These are phyloP conservation scores for Claviceps africana DNA, from an alignment of 2,329 filamentous ascomycete genomes.

Conservation along the genomic window DNA sequence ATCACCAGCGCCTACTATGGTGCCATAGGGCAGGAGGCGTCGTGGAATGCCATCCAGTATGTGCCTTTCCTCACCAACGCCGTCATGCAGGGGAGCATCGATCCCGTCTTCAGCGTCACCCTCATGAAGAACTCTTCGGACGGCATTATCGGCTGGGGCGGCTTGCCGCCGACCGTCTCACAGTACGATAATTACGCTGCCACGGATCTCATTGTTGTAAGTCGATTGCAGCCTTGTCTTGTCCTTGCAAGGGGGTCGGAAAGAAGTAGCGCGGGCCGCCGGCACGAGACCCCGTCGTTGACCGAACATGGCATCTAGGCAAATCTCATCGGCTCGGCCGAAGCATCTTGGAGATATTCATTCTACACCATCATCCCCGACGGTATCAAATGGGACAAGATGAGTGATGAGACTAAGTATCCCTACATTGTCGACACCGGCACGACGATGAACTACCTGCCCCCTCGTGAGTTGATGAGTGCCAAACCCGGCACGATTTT, in stretches of 20 bases:
- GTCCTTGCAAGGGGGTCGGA: background rate
- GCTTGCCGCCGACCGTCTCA: constrained; percentile 26
- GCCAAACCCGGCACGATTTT: too few species aligned
- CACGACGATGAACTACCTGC: constrained; percentile 36
- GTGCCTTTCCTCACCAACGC: constrained; percentile 35
- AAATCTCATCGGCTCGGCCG: constrained; percentile 24
- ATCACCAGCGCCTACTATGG: constrained; percentile 35
- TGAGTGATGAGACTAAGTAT: constrained; percentile 27
- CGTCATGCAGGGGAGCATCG: constrained; percentile 29
- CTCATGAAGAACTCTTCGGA: constrained; percentile 31
- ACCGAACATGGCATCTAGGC: constrained; percentile 20
- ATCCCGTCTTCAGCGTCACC: constrained; percentile 34
- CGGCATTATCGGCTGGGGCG: constrained; percentile 33
- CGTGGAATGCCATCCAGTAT: constrained; percentile 28
- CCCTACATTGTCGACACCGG: constrained; percentile 39
- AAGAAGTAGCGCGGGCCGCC: too few species aligned
- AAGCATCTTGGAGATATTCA: constrained; percentile 30
- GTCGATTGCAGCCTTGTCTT: constrained; percentile 8
- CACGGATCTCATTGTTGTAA: constrained; percentile 32
- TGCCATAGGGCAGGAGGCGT: constrained; percentile 21
- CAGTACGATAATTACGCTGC: constrained; percentile 16
- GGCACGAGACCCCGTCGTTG: too few species aligned
- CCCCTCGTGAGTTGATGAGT: constrained; percentile 25
- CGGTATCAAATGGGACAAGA: constrained; percentile 30
- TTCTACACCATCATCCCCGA: constrained; percentile 40